Evolutionary conservation across 1,284 basidiomycete species (phyloP).

Genomic region (Trichosporon ovoides): DNA sequence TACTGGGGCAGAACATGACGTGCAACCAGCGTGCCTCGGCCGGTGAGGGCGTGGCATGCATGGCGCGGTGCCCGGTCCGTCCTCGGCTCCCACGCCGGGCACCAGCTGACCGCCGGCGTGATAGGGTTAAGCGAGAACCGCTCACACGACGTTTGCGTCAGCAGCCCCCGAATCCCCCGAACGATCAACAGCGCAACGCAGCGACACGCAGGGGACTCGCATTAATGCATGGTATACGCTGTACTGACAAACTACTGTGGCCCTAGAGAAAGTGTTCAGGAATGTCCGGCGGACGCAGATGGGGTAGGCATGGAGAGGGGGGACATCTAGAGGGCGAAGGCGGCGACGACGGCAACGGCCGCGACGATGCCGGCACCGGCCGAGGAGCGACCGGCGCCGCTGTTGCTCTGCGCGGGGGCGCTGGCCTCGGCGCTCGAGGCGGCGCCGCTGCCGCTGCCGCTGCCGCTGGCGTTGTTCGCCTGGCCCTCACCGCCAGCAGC

Average conservation of each 20-base stretch:
- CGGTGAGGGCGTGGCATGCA: too few relatives aligned
- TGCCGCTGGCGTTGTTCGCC: neutral
- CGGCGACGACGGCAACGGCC: constrained; percentile 24
- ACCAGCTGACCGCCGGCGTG: too few relatives aligned
- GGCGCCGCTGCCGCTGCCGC: constrained; percentile 22
- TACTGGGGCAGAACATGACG: too few relatives aligned
- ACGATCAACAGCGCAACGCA: too few relatives aligned
- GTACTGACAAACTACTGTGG: neutral
- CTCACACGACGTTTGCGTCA: too few relatives aligned
- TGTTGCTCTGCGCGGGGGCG: too few relatives aligned
- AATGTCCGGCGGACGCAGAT: neutral
- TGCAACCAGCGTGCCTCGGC: too few relatives aligned
- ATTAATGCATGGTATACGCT: constrained; percentile 4
- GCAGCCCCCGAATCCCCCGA: too few relatives aligned
- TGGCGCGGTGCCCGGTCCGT: too few relatives aligned
- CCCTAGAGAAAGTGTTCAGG: neutral
- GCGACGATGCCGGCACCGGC: constrained; percentile 19
- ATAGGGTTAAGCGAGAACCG: too few relatives aligned
- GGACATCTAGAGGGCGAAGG: constrained; percentile 13
- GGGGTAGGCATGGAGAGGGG: neutral
- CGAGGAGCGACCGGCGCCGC: constrained; percentile 24
- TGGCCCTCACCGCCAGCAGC: constrained; percentile 15
- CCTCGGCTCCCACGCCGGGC: too few relatives aligned
- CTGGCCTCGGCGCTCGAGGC: constrained; percentile 24
- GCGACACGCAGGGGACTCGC: neutral